Conservation (phyloP, 2,329 filamentous ascomycete species). For the Acrodontium crateriforme region DNA sequence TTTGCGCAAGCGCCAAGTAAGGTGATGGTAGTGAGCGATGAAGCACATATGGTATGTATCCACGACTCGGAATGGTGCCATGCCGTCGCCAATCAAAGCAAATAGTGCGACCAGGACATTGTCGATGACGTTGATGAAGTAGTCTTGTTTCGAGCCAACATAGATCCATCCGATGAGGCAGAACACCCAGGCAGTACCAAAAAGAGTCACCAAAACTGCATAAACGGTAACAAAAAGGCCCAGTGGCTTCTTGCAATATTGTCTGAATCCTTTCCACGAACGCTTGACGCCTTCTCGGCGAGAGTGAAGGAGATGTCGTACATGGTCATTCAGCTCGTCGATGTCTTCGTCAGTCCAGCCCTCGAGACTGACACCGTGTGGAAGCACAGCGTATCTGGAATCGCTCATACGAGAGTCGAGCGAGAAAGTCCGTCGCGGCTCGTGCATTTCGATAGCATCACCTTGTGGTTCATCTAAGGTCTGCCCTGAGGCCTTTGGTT, state of each 20-base stretch:
- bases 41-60: conserved; percentile 84
- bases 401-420: conserved; percentile 56
- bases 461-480: no score
- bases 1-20: conserved; percentile 50
- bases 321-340: conserved; percentile 67
- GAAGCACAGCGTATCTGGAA: conserved; percentile 64
- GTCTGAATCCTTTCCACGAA: conserved; percentile 62
- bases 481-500: conserved; percentile 1
- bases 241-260: conserved; percentile 61
- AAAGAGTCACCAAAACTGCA: conserved; percentile 67
- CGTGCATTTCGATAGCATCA: conserved; percentile 15
- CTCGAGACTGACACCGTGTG: conserved; percentile 56
- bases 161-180: conserved; percentile 83
- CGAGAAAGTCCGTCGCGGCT: conserved; percentile 26
- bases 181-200: conserved; percentile 79
- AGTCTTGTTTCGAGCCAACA: conserved; percentile 58
- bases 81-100: conserved; percentile 46
- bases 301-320: conserved; percentile 78
- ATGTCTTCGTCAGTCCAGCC: conserved; percentile 66
- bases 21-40: conserved; percentile 57
- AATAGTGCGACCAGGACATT: conserved; percentile 49
- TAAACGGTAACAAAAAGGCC: conserved; percentile 78
- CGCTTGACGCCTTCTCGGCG: conserved; percentile 67
- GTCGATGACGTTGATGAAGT: conserved; percentile 40
- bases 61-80: conserved; percentile 58